Evolutionary conservation across 2,329 filamentous ascomycete genomes (phyloP), one percentile per base, ranked within the genome.

Genomic region (Pyrenochaeta sp.): DNA sequence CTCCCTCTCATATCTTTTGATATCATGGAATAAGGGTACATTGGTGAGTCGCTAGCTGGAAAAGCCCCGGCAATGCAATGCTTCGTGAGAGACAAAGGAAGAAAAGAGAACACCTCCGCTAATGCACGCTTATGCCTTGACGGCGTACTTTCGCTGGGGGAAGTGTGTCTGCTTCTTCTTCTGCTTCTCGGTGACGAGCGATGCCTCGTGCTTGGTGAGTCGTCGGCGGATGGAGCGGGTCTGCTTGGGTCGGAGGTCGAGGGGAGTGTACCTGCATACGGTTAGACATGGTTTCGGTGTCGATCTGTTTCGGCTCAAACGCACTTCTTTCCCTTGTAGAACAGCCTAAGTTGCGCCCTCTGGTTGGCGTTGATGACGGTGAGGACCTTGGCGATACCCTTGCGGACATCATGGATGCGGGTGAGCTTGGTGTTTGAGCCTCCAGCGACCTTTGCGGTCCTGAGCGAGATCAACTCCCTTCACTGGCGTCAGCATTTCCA

Each of bases 301-400:
- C 34, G 32, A n/a, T 49, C 34, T 53, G 9, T 28, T 50, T 46
- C 46, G 44, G 56, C 48, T 47, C 54, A 37, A 50, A 76, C 74
- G 68, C 66, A 77, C 88, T 97, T 98, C 92, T 98, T 98, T 90
- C 91, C 91, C 89, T 97, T 96, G 90, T 99, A 99, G 91, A 98
- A 98, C 73, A 98, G 88, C 62, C 75, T 72, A 59, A 99, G 92
- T 86, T 98, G 93, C 73, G 92, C 87, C 82, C 96, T 91, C 88
- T 99, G 95, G 89, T 96, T 98, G 84, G 93, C 91, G 89, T 98
- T 99, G 90, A 99, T 97, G 86, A 99, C 88, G 83, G 95, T 99
- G 78, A 99, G 90, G 84, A 97, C 92, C 80, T 94, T 93, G 80
- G 95, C 96, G 84, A 99, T 97, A 61, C 93, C 97, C 89, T 99